Conservation (phyloP, 1,284 basidiomycete genomes). For the Naganishia sp. region DNA sequence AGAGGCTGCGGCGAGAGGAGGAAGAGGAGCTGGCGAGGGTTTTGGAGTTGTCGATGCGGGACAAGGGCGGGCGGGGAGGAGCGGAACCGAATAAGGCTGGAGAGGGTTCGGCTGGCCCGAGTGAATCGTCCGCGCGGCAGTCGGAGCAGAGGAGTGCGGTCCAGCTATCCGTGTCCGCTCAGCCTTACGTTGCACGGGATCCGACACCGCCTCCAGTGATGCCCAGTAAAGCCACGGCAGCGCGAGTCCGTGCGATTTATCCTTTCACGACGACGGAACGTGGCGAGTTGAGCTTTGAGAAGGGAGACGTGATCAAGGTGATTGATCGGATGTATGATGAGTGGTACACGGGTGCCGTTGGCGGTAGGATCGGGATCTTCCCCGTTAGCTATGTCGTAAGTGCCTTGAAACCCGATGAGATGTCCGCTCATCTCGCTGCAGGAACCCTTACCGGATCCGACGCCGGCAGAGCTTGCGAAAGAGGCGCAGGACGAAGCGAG, state of each 20-base stretch:
- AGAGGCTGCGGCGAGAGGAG: conserved; percentile 57
- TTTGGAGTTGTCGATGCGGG: conserved; percentile 82
- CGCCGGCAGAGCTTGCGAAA: conserved; percentile 70
- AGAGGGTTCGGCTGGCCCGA: conserved; percentile 48
- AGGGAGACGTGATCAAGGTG: conserved; percentile 94
- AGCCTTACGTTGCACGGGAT: conserved; percentile 34
- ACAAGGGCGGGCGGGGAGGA: conserved; percentile 72
- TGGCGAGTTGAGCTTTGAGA: conserved; percentile 88
- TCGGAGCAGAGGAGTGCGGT: too few relatives aligned
- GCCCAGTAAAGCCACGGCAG: conserved; percentile 58
- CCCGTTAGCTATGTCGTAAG: conserved; percentile 94
- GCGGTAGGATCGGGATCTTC: conserved; percentile 93
- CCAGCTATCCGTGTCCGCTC: conserved; percentile 33
- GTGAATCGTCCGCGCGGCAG: not conserved
- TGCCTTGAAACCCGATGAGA: conserved; percentile 35
- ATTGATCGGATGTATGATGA: conserved; percentile 93
- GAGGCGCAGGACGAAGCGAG: conserved; percentile 88
- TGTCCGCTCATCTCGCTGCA: conserved; percentile 46
- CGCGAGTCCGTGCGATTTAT: conserved; percentile 86
- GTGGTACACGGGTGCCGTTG: conserved; percentile 96
- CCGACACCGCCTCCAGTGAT: conserved; percentile 44
- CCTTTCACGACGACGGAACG: conserved; percentile 84
- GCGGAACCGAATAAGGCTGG: conserved; percentile 37
- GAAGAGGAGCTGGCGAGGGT: conserved; percentile 91
- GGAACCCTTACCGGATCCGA: conserved; percentile 88